phyloP scores from a whole-genome alignment of 495 filamentous ascomycete genomes.

The Aspergillus cavernicola region DNA sequence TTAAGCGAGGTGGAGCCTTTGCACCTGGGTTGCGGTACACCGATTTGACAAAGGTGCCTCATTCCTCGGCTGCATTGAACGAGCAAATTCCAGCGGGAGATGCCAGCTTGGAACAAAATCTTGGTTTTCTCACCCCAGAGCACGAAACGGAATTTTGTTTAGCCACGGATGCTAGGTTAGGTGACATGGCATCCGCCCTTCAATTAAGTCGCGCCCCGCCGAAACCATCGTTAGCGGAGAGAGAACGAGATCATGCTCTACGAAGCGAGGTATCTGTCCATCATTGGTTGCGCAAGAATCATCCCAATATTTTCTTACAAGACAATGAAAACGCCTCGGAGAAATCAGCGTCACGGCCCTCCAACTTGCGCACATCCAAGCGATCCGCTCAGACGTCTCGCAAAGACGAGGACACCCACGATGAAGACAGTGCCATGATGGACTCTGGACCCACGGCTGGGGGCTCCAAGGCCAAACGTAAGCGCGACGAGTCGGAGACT shows the following conservation, averaged over 20 bases:
- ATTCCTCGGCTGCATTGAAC: constrained; percentile 21
- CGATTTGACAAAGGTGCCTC: constrained; percentile 29
- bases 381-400: constrained; percentile 34
- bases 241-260: constrained; percentile 57
- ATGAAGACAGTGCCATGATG: constrained; percentile 48
- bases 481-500: constrained; percentile 66
- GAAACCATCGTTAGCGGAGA: constrained; percentile 41
- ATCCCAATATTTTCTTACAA: constrained; percentile 79
- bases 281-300: constrained; percentile 83
- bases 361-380: constrained; percentile 38
- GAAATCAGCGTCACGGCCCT: constrained; percentile 49
- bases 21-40: constrained; percentile 33
- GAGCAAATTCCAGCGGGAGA: constrained; percentile 17
- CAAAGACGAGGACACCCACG: constrained; percentile 50
- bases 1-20: constrained; percentile 39
- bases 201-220: constrained; percentile 36
- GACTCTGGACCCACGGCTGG: constrained; percentile 37
- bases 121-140: constrained; percentile 66
- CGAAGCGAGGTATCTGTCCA: constrained; percentile 82
- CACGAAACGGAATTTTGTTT: constrained; percentile 78
- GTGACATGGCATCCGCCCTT: constrained; percentile 39
- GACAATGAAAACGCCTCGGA: constrained; percentile 67
- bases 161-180: constrained; percentile 64
- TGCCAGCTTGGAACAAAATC: constrained; percentile 22
- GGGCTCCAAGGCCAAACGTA: constrained; percentile 46